phyloP scores from a whole-genome alignment of 2,329 filamentous ascomycete genomes.

The Pseudopithomyces chartarum region DNA sequence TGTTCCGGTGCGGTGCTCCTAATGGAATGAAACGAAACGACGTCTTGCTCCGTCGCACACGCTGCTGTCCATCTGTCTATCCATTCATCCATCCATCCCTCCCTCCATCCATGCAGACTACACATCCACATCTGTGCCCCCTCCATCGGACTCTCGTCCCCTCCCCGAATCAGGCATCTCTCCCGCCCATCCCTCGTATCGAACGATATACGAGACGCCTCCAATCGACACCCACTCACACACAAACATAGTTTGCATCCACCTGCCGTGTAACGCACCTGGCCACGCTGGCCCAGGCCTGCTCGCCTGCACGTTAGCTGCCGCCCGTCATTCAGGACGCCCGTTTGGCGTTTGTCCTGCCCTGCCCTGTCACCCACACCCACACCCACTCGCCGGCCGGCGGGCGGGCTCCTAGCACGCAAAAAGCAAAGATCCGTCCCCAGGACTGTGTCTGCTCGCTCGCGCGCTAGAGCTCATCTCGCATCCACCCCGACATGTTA shows the following conservation, averaged over 20 bases:
- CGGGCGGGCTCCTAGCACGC: slow-evolving; percentile 3
- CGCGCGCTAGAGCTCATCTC: slow-evolving; percentile 33
- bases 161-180: too few relatives aligned
- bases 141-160: too few relatives aligned
- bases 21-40: too few relatives aligned
- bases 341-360: too few relatives aligned
- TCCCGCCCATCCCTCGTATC: too few relatives aligned
- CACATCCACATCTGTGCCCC: too few relatives aligned
- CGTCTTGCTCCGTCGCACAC: neutral
- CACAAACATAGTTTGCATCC: too few relatives aligned
- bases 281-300: slow-evolving; percentile 34
- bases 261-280: slow-evolving; percentile 41
- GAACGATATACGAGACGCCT: neutral
- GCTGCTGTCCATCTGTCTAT: too few relatives aligned
- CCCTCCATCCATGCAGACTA: too few relatives aligned
- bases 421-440: slow-evolving; percentile 11
- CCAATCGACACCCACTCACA: too few relatives aligned
- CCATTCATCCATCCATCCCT: neutral
- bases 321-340: slow-evolving; percentile 39
- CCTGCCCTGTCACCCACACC: slow-evolving; percentile 18
- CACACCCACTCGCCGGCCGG: too few relatives aligned
- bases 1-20: neutral
- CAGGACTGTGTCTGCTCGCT: slow-evolving; percentile 10
- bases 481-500: slow-evolving; percentile 30
- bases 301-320: slow-evolving; percentile 42